Conservation (phyloP, 2,329 filamentous ascomycete species). For the Hypoxylon rubiginosum region DNA sequence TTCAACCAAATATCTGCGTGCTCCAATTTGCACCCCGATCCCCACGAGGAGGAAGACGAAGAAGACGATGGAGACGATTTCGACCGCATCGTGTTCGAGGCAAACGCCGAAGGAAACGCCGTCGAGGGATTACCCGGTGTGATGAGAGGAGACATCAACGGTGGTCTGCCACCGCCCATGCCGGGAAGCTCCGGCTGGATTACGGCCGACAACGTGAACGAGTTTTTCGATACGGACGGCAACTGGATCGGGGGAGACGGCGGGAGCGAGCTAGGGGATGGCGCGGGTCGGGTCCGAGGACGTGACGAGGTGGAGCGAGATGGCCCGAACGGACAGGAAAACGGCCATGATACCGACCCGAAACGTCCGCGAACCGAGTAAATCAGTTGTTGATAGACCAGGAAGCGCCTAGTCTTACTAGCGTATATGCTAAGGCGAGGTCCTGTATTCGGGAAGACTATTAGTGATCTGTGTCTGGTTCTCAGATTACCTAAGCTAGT, state of each 20-base stretch:
- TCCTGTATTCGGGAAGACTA: not conserved
- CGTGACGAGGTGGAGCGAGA: slow-evolving; percentile 67
- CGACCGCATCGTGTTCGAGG: slow-evolving; percentile 70
- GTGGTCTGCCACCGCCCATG: slow-evolving; percentile 73
- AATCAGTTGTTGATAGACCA: not conserved
- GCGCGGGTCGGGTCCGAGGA: slow-evolving; percentile 70
- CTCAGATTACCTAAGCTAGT: not conserved
- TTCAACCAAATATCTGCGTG: slow-evolving; percentile 80
- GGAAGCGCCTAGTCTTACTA: not conserved
- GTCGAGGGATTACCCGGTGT: slow-evolving; percentile 71
- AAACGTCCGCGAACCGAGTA: slow-evolving; percentile 53
- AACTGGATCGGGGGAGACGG: slow-evolving; percentile 75
- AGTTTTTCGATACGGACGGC: slow-evolving; percentile 85
- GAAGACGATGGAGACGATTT: slow-evolving; percentile 65
- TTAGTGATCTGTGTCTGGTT: not conserved
- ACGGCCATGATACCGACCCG: slow-evolving; percentile 53
- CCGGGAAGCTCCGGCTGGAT: slow-evolving; percentile 87
- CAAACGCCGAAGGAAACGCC: slow-evolving; percentile 61
- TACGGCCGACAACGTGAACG: slow-evolving; percentile 88
- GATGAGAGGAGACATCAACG: slow-evolving; percentile 61
- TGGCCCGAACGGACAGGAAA: slow-evolving; percentile 59
- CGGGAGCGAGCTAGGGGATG: slow-evolving; percentile 69
- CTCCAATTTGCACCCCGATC: slow-evolving; percentile 82
- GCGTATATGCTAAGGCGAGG: not conserved
- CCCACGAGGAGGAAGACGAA: slow-evolving; percentile 69